Percentiles rank a stretch among this genome's conserved stretches.
Conservation (phyloP, 805 yeast species). For the Lipomyces yamanashiensis region DNA sequence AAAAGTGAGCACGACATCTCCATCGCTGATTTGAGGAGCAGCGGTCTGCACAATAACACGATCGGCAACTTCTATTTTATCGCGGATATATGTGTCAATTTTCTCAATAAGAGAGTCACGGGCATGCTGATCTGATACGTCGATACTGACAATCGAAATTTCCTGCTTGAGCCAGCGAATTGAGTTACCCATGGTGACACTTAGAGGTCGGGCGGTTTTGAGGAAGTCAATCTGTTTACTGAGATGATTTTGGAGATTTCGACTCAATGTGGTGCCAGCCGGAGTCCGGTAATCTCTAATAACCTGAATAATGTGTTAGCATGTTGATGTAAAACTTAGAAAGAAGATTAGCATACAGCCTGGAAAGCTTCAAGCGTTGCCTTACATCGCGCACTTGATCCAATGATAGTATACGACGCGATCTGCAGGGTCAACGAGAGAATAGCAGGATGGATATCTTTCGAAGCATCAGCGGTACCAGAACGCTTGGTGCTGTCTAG, state of each 20-base stretch:
- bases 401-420: constrained; percentile 84
- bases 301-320: constrained; percentile 49
- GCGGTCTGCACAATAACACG: constrained; percentile 82
- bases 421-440: constrained; percentile 76
- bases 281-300: constrained; percentile 85
- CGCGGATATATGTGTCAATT: constrained; percentile 81
- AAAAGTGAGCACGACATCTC: constrained; percentile 80
- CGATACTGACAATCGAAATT: constrained; percentile 80
- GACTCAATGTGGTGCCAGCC: constrained; percentile 76
- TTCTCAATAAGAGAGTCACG: constrained; percentile 64
- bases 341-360: constrained; percentile 15
- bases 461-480: constrained; percentile 58
- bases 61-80: constrained; percentile 82
- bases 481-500: constrained; percentile 46
- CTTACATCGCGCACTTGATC: constrained; percentile 82
- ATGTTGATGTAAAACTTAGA: not conserved
- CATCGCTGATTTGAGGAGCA: constrained; percentile 71
- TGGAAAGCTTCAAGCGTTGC: constrained; percentile 86
- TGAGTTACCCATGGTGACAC: constrained; percentile 96
- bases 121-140: constrained; percentile 67
- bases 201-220: constrained; percentile 86
- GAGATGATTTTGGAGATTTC: constrained; percentile 85
- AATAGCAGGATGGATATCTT: constrained; percentile 85
- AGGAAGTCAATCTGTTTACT: constrained; percentile 92
- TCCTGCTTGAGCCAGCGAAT: constrained; percentile 97